Conservation (phyloP, 208 protist genomes). For the Lotmaria passim region DNA sequence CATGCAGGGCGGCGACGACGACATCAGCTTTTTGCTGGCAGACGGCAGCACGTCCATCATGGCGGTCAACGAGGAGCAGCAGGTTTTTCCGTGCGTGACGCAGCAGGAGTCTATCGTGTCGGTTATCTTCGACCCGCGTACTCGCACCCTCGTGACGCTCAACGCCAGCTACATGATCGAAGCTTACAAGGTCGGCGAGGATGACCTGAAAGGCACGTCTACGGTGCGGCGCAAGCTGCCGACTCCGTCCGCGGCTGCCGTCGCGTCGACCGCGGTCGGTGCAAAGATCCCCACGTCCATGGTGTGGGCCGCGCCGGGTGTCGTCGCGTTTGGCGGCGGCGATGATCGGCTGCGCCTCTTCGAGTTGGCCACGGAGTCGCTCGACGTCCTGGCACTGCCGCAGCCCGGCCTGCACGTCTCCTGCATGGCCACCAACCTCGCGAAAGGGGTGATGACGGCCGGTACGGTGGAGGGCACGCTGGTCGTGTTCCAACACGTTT, state of each 20-base stretch:
- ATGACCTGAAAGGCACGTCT: slow-evolving; percentile 42
- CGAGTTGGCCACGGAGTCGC: slow-evolving; percentile 72
- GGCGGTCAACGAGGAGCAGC: slow-evolving; percentile 71
- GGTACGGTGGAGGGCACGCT: slow-evolving; percentile 76
- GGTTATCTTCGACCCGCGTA: slow-evolving; percentile 68
- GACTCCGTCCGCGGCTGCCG: slow-evolving; percentile 38
- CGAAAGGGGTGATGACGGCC: slow-evolving; percentile 51
- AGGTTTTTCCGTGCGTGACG: slow-evolving; percentile 55
- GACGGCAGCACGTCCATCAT: slow-evolving; percentile 46
- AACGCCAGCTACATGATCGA: slow-evolving; percentile 63
- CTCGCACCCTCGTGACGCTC: slow-evolving; percentile 73
- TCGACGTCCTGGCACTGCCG: slow-evolving; percentile 74
- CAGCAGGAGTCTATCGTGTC: slow-evolving; percentile 56
- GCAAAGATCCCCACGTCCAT: slow-evolving; percentile 49
- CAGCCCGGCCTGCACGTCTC: slow-evolving; percentile 56
- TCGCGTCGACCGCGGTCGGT: slow-evolving; percentile 29
- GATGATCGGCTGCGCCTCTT: slow-evolving; percentile 88
- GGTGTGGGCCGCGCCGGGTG: slow-evolving; percentile 68
- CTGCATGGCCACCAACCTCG: slow-evolving; percentile 43
- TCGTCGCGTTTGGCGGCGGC: slow-evolving; percentile 80
- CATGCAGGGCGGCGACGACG: slow-evolving; percentile 43
- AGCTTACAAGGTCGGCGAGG: slow-evolving; percentile 63
- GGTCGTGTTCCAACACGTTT: slow-evolving; percentile 57
- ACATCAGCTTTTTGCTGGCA: slow-evolving; percentile 76
- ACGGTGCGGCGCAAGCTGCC: slow-evolving; percentile 78